A percentile compares a stretch with the other conserved stretches of the same genome.
Conservation (phyloP, 1,284 basidiomycete species). For the Thelephora terrestris region DNA sequence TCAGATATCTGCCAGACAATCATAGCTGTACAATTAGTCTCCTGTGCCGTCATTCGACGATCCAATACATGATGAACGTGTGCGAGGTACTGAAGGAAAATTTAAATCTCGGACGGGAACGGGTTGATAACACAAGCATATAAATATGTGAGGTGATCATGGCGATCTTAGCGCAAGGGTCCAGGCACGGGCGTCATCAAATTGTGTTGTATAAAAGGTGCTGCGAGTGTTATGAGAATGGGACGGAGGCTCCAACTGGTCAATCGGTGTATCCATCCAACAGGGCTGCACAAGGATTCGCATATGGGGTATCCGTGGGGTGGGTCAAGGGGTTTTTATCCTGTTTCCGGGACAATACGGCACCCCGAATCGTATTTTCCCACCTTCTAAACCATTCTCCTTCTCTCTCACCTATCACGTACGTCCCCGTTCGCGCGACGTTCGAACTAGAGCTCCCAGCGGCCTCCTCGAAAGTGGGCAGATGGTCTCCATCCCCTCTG, state of each 20-base stretch:
- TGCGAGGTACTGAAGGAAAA: too few species aligned
- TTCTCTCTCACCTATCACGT: conserved; percentile 43
- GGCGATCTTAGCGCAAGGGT: too few species aligned
- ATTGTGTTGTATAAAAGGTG: too few species aligned
- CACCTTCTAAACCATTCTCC: conserved; percentile 71
- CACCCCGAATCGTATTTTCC: conserved; percentile 49
- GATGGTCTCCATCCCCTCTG: conserved; percentile 12
- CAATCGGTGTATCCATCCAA: neutral
- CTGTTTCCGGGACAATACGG: conserved; percentile 9
- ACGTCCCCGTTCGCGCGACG: neutral
- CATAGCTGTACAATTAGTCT: neutral
- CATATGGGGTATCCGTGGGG: neutral
- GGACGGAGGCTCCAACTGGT: neutral
- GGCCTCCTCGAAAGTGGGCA: conserved; percentile 19
- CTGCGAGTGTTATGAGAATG: too few species aligned
- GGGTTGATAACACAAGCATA: too few species aligned
- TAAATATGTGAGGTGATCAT: too few species aligned
- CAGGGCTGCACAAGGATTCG: neutral
- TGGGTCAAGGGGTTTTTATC: neutral
- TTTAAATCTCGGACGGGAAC: too few species aligned
- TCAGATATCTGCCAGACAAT: neutral
- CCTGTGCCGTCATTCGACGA: neutral
- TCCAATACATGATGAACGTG: too few species aligned
- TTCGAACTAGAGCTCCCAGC: conserved; percentile 28
- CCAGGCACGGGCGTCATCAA: too few species aligned